Conservation (phyloP, 257 asterid genomes). For the Solanum sejunctum region DNA sequence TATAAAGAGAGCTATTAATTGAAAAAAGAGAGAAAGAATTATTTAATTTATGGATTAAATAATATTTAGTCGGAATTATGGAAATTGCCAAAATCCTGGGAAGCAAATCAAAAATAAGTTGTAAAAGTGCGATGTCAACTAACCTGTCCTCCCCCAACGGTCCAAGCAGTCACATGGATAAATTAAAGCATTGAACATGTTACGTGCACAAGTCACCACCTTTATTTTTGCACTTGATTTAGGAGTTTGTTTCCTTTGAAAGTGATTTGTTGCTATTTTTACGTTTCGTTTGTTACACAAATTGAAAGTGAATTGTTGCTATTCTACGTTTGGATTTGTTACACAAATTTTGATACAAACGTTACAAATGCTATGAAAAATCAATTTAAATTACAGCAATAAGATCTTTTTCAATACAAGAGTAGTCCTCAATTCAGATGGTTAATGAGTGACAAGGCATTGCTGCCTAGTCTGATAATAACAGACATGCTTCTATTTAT, state of each 20-base stretch:
- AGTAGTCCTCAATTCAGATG: conserved; percentile 14
- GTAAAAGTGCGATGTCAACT: neutral
- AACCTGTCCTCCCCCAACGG: too few relatives aligned
- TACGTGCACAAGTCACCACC: neutral
- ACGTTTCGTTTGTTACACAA: neutral
- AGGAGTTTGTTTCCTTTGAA: neutral
- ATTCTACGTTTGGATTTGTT: neutral
- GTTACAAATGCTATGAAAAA: neutral
- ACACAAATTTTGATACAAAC: neutral
- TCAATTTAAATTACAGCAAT: neutral
- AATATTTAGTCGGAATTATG: neutral
- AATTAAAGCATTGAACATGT: neutral
- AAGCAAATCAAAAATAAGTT: neutral
- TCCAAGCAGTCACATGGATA: neutral
- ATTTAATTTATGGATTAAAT: neutral
- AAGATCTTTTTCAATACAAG: neutral
- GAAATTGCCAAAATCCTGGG: neutral
- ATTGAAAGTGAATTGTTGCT: neutral
- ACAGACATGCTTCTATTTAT: conserved; percentile 14
- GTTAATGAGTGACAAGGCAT: conserved; percentile 53
- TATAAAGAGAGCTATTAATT: too few relatives aligned
- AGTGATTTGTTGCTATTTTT: neutral
- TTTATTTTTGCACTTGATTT: neutral
- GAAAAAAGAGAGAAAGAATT: too few relatives aligned
- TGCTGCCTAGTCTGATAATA: conserved; percentile 32